These are phyloP conservation scores for Datisca glomerata DNA, from an alignment of 306 rosid species.

Conservation along the genomic window DNA sequence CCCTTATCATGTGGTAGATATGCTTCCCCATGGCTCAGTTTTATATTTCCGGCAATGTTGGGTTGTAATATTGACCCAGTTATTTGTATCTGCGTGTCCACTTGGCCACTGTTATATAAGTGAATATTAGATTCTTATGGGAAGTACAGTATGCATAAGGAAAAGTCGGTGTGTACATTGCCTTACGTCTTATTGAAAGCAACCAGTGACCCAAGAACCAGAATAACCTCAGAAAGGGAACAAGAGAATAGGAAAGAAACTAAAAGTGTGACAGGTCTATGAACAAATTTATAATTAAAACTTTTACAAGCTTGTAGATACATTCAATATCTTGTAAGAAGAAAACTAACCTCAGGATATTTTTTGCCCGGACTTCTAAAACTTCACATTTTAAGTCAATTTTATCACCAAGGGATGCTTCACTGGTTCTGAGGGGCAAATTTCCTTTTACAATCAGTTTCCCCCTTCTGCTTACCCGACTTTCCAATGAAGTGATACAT, in stretches of 20 bases:
- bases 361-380: slow-evolving; percentile 71
- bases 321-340: too few species aligned
- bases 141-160: neutral
- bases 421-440: slow-evolving; percentile 81
- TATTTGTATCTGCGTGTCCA: slow-evolving; percentile 90
- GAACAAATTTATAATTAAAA: neutral
- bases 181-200: too few species aligned
- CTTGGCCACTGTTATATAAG: slow-evolving; percentile 69
- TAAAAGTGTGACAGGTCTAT: neutral
- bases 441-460: slow-evolving; percentile 75
- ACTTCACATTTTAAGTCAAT: slow-evolving; percentile 83
- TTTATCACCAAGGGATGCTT: slow-evolving; percentile 62
- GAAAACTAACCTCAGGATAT: slow-evolving; percentile 54
- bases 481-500: slow-evolving; percentile 72
- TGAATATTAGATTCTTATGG: neutral
- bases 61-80: slow-evolving; percentile 91
- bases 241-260: too few species aligned
- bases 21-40: slow-evolving; percentile 94
- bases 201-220: too few species aligned
- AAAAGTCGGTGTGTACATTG: too few species aligned
- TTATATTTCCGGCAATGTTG: slow-evolving; percentile 70
- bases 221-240: too few species aligned
- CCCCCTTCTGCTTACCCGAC: slow-evolving; percentile 83
- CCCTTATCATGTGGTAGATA: slow-evolving; percentile 94
- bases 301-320: neutral